Conservation (phyloP, 108 stramenopile species). For the Nitzschia sp. region DNA sequence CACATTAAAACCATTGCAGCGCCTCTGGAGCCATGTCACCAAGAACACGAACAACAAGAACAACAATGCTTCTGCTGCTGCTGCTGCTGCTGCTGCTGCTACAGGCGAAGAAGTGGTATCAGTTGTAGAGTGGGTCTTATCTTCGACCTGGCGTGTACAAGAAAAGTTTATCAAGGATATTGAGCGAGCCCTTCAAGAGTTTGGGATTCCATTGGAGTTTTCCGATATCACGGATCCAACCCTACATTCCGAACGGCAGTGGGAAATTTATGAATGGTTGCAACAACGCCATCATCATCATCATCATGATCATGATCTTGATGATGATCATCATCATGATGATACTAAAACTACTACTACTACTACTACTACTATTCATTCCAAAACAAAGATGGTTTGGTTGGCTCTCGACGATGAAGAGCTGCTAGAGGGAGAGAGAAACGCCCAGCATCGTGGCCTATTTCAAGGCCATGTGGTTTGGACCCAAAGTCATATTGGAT, state of each 20-base stretch:
- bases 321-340: background rate
- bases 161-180: slow-evolving; percentile 55
- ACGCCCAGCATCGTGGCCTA: slow-evolving; percentile 14
- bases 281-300: slow-evolving; percentile 11
- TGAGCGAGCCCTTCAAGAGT: slow-evolving; percentile 42
- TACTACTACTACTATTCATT: background rate
- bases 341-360: too few relatives aligned
- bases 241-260: slow-evolving; percentile 60
- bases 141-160: slow-evolving; percentile 68
- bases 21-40: slow-evolving; percentile 25
- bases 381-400: slow-evolving; percentile 34
- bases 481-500: slow-evolving; percentile 52
- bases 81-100: background rate
- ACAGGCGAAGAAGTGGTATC: too few relatives aligned
- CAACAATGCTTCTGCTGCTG: background rate
- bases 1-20: slow-evolving; percentile 46
- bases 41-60: background rate
- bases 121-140: slow-evolving; percentile 51
- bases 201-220: slow-evolving; percentile 32
- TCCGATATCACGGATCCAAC: slow-evolving; percentile 59
- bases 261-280: slow-evolving; percentile 66
- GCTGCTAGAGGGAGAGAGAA: slow-evolving; percentile 43
- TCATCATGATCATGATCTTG: slow-evolving; percentile 1
- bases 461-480: slow-evolving; percentile 55
- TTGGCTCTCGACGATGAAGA: slow-evolving; percentile 79